Evolutionary conservation across 495 filamentous ascomycete species (phyloP).

Genomic region (Cercophora sp.): DNA sequence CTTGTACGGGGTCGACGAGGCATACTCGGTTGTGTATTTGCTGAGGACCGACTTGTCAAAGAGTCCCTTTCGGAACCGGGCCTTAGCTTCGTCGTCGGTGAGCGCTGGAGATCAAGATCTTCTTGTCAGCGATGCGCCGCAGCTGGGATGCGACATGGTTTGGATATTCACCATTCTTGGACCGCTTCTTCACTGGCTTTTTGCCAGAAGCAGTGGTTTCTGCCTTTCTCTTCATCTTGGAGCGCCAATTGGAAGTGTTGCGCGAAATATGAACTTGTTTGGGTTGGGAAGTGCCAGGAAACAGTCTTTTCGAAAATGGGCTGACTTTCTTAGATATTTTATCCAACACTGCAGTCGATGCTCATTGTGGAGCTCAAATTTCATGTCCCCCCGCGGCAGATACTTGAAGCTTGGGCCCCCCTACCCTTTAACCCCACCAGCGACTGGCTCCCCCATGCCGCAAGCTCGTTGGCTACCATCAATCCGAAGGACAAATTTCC

Average conservation of each 20-base stretch:
- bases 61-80: constrained; percentile 68
- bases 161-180: constrained; percentile 37
- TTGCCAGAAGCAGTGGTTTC: constrained; percentile 29
- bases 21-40: constrained; percentile 67
- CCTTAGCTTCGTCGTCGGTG: constrained; percentile 41
- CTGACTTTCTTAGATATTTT: constrained; percentile 24
- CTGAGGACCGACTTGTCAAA: constrained; percentile 65
- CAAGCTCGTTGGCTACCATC: too few species aligned
- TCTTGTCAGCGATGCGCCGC: constrained; percentile 24
- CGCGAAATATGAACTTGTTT: background rate
- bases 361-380: constrained; percentile 14
- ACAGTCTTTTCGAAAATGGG: constrained; percentile 17
- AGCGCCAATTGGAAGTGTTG: constrained; percentile 21
- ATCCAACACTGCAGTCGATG: constrained; percentile 6
- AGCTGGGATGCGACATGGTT: too few species aligned
- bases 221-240: constrained; percentile 49
- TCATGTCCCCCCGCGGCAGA: constrained; percentile 12
- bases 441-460: background rate
- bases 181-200: constrained; percentile 40
- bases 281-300: constrained; percentile 3
- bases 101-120: constrained; percentile 36
- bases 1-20: constrained; percentile 75
- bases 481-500: background rate
- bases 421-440: background rate
- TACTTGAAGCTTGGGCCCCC: constrained; percentile 11